phyloP scores from a whole-genome alignment of 148 eudicot species.

The Rheum nobile region DNA sequence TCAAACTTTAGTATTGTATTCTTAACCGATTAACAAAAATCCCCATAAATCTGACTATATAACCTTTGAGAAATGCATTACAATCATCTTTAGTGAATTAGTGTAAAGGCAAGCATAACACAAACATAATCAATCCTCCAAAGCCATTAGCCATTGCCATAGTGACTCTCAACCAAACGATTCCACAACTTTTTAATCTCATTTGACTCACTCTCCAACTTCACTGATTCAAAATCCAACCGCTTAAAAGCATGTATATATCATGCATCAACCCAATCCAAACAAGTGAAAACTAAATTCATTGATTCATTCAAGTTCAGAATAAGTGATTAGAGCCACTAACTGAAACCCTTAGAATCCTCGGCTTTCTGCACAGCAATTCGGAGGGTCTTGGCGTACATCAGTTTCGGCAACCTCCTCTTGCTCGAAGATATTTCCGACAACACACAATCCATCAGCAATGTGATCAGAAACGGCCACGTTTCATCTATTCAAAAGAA shows the following conservation, averaged over 20 bases:
- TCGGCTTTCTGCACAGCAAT: constrained; percentile 68
- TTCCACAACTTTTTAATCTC: neutral
- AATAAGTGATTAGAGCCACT: constrained; percentile 7
- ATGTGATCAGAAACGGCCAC: constrained; percentile 75
- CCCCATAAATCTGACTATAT: neutral
- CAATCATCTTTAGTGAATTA: neutral
- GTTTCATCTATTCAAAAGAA: constrained; percentile 56
- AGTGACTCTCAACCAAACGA: neutral
- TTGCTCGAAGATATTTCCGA: constrained; percentile 75
- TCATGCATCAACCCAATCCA: neutral
- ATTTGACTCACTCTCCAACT: neutral
- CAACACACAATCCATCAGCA: constrained; percentile 47
- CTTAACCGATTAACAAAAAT: neutral
- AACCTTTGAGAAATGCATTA: neutral
- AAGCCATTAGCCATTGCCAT: neutral
- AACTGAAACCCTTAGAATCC: constrained; percentile 48
- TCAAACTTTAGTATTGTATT: neutral
- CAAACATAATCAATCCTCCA: neutral
- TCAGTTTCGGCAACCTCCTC: constrained; percentile 58
- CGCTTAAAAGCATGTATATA: neutral
- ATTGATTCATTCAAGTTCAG: neutral
- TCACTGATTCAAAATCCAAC: neutral
- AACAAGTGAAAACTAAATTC: neutral
- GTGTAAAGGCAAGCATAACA: neutral
- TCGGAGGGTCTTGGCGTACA: constrained; percentile 77